Conservation (phyloP, 2,329 filamentous ascomycete genomes). For the Neocatenulostroma microsporum region DNA sequence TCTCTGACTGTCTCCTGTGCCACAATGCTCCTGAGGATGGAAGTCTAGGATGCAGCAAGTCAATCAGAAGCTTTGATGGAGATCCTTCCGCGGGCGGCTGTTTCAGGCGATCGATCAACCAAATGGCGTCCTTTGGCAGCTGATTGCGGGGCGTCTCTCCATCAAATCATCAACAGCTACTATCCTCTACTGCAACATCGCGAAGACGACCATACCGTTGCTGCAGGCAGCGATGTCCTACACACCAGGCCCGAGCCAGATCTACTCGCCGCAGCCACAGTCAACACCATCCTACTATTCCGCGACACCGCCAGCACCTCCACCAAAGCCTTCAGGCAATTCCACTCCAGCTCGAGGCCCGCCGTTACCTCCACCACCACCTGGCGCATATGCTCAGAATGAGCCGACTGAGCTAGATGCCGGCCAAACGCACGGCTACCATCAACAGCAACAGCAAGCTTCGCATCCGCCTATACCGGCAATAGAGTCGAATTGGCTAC, state of each 20-base stretch:
- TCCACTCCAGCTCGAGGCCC: conserved; percentile 39
- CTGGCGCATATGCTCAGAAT: conserved; percentile 20
- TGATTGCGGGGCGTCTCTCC: too few relatives aligned
- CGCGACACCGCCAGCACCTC: conserved; percentile 42
- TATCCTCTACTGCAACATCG: too few relatives aligned
- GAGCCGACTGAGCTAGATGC: conserved; percentile 23
- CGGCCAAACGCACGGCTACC: conserved; percentile 12
- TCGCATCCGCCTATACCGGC: conserved; percentile 11
- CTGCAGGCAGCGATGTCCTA: conserved; percentile 1
- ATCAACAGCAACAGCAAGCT: conserved; percentile 15
- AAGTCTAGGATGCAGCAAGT: too few relatives aligned
- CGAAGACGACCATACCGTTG: too few relatives aligned
- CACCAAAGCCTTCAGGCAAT: conserved; percentile 38
- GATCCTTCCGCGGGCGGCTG: too few relatives aligned
- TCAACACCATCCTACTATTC: conserved; percentile 29
- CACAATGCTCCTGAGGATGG: too few relatives aligned
- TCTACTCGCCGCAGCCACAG: conserved; percentile 13
- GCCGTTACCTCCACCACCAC: conserved; percentile 37
- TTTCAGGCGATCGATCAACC: too few relatives aligned
- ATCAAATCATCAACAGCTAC: too few relatives aligned
- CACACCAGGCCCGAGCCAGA: conserved; percentile 4
- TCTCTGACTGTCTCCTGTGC: too few relatives aligned
- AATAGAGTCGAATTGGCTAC: conserved; percentile 63
- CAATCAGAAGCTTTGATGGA: too few relatives aligned
- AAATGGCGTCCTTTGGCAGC: too few relatives aligned